These are phyloP conservation scores for Penicillium verhagenii DNA, from an alignment of 495 filamentous ascomycete species.

Conservation along the genomic window DNA sequence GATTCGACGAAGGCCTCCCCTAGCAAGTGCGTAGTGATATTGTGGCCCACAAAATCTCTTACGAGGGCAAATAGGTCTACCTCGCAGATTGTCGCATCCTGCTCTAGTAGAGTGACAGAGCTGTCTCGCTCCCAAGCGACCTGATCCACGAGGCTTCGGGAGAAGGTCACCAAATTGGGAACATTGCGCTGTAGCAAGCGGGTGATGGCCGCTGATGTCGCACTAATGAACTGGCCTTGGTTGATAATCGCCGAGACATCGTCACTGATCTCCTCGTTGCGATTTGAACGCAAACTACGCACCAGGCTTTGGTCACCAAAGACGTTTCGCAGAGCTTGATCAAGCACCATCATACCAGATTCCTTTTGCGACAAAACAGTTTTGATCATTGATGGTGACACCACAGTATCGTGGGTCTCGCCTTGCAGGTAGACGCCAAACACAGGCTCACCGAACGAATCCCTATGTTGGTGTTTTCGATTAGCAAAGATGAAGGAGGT, in stretches of 20 bases:
- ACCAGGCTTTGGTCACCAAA: slow-evolving; percentile 46
- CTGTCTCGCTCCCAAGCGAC: slow-evolving; percentile 57
- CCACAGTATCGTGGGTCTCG: slow-evolving; percentile 48
- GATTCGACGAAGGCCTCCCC: slow-evolving; percentile 55
- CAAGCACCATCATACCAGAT: slow-evolving; percentile 33
- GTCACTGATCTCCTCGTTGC: slow-evolving; percentile 35
- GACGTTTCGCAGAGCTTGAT: slow-evolving; percentile 45
- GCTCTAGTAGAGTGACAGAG: slow-evolving; percentile 33
- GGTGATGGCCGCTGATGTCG: slow-evolving; percentile 35
- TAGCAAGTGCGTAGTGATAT: slow-evolving; percentile 51
- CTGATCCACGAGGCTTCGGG: slow-evolving; percentile 59
- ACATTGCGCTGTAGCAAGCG: slow-evolving; percentile 39
- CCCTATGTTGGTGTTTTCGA: slow-evolving; percentile 23
- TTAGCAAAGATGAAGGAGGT: slow-evolving; percentile 14
- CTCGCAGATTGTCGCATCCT: slow-evolving; percentile 41
- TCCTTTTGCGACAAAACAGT: slow-evolving; percentile 39
- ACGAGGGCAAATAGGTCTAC: slow-evolving; percentile 53
- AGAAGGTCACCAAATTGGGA: slow-evolving; percentile 57
- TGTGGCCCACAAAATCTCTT: slow-evolving; percentile 52
- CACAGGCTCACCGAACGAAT: slow-evolving; percentile 43
- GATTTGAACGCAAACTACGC: slow-evolving; percentile 31
- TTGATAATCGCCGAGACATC: slow-evolving; percentile 39
- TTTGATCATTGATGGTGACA: slow-evolving; percentile 49
- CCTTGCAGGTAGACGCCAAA: slow-evolving; percentile 54
- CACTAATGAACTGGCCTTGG: slow-evolving; percentile 41